Percentiles rank a stretch among this genome's conserved stretches.
Evolutionary conservation across 768 basidiomycete species (phyloP).

Genomic region (Strobilomyces confusus): DNA sequence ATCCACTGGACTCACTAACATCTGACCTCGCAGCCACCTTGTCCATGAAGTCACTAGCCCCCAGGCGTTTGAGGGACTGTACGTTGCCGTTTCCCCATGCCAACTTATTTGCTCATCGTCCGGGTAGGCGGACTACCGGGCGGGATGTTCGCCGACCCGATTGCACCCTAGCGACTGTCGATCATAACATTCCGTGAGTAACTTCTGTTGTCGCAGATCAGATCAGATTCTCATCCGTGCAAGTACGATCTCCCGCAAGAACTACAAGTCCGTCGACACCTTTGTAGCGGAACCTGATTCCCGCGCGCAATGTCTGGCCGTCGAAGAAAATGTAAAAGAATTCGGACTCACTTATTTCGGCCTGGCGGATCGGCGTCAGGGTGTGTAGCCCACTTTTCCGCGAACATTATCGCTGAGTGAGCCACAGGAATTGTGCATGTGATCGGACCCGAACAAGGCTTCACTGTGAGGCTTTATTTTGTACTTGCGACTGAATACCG

Average conservation of each 20-base stretch:
- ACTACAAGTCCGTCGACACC: slow-evolving; percentile 61
- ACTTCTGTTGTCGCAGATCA: background rate
- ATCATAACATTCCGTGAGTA: slow-evolving; percentile 83
- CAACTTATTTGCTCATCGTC: slow-evolving; percentile 9
- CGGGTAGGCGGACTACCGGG: slow-evolving; percentile 60
- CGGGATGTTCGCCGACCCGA: slow-evolving; percentile 80
- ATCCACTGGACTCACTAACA: background rate
- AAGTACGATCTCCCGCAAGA: slow-evolving; percentile 72
- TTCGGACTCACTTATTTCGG: slow-evolving; percentile 93
- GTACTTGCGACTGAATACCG: background rate
- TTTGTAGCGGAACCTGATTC: slow-evolving; percentile 87
- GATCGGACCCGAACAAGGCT: slow-evolving; percentile 92
- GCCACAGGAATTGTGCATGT: slow-evolving; percentile 76
- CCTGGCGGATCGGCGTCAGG: slow-evolving; percentile 84
- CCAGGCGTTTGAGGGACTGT: slow-evolving; percentile 88
- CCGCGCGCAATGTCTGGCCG: slow-evolving; percentile 73
- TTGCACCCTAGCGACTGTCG: slow-evolving; percentile 85
- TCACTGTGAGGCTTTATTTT: slow-evolving; percentile 54
- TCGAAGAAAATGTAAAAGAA: slow-evolving; percentile 88
- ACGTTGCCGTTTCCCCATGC: slow-evolving; percentile 24
- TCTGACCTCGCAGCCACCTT: slow-evolving; percentile 38
- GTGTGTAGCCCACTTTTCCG: slow-evolving; percentile 32
- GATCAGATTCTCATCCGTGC: background rate
- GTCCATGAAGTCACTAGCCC: slow-evolving; percentile 95
- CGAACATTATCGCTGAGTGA: slow-evolving; percentile 15